These are phyloP conservation scores for Zygosaccharomyces lentus DNA, from an alignment of 805 yeast genomes.

Conservation along the genomic window DNA sequence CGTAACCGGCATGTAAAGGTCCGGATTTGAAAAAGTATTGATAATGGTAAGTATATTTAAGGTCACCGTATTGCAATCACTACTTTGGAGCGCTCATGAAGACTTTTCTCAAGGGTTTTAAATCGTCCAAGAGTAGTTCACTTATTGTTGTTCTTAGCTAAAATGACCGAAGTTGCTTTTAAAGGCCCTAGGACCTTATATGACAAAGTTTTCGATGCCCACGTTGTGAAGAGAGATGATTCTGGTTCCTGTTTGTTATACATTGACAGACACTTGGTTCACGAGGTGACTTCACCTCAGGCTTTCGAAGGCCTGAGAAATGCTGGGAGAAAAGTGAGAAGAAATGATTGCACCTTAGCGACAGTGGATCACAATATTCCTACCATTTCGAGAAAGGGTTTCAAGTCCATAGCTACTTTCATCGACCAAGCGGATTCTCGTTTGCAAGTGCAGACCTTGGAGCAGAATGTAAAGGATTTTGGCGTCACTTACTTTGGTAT, in stretches of 20 bases:
- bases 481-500: constrained; percentile 91
- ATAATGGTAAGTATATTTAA: constrained; percentile 3
- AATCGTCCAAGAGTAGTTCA: not conserved
- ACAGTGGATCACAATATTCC: constrained; percentile 98
- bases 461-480: constrained; percentile 85
- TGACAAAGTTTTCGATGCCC: constrained; percentile 95
- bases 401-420: constrained; percentile 69
- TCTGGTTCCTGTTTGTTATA: constrained; percentile 82
- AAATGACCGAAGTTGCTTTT: constrained; percentile 32
- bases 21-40: constrained; percentile 6
- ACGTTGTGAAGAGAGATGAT: constrained; percentile 84
- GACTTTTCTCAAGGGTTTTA: not conserved
- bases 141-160: not conserved
- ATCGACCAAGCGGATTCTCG: constrained; percentile 89
- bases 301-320: constrained; percentile 93
- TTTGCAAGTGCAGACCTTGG: constrained; percentile 87
- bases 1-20: constrained; percentile 14
- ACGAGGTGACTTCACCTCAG: constrained; percentile 98
- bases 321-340: constrained; percentile 85
- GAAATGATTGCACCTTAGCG: constrained; percentile 88
- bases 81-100: not conserved
- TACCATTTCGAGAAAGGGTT: constrained; percentile 76
- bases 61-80: not conserved
- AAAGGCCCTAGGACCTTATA: constrained; percentile 68
- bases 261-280: constrained; percentile 96